These are phyloP conservation scores for Sarocladiaceae sp. DNA, from an alignment of 2,329 filamentous ascomycete genomes.

Conservation along the genomic window DNA sequence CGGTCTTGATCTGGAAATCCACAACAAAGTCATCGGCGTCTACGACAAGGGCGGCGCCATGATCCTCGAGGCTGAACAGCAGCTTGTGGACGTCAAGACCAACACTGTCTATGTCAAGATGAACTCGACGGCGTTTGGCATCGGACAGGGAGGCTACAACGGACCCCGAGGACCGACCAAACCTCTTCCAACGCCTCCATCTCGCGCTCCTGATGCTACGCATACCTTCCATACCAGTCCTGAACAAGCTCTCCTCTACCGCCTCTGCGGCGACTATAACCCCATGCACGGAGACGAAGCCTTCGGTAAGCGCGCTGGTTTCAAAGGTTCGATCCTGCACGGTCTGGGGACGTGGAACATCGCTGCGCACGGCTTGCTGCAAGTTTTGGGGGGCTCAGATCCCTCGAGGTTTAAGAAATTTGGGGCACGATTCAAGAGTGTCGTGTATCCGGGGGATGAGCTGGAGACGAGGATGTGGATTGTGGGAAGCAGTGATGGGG, in stretches of 20 bases:
- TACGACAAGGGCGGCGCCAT: constrained; percentile 39
- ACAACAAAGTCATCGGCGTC: constrained; percentile 32
- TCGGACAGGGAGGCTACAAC: constrained; percentile 38
- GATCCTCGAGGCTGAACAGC: constrained; percentile 34
- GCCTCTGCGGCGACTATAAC: constrained; percentile 43
- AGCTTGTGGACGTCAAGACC: constrained; percentile 31
- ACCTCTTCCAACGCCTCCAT: constrained; percentile 22
- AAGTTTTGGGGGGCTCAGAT: constrained; percentile 32
- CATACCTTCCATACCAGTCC: constrained; percentile 30
- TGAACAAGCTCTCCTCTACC: constrained; percentile 34
- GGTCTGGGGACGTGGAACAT: constrained; percentile 42
- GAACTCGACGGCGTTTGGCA: constrained; percentile 33
- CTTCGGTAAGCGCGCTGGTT: constrained; percentile 34
- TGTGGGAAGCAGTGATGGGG: constrained; percentile 22
- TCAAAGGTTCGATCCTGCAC: constrained; percentile 39
- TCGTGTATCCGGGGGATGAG: constrained; percentile 40
- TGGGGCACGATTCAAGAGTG: constrained; percentile 37
- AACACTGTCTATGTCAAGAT: constrained; percentile 31
- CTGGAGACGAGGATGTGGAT: constrained; percentile 37
- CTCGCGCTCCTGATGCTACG: constrained; percentile 29
- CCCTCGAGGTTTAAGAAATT: constrained; percentile 33
- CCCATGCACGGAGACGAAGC: constrained; percentile 38
- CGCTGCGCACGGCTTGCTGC: constrained; percentile 35
- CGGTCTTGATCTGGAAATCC: constrained; percentile 32
- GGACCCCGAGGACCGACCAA: constrained; percentile 34